Conservation (phyloP, 2,329 filamentous ascomycete species). For the Elsinoe ampelina region DNA sequence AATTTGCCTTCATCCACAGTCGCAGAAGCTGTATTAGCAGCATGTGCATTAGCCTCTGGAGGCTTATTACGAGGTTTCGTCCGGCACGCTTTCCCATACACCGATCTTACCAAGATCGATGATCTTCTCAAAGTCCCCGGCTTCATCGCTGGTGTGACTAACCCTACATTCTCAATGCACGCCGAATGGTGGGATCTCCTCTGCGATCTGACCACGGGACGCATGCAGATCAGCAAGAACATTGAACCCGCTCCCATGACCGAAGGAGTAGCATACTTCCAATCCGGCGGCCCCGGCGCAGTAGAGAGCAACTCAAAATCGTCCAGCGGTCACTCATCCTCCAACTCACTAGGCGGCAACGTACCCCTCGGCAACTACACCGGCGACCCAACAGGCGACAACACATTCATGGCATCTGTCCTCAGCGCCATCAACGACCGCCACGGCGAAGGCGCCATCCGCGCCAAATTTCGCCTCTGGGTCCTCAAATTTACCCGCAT, state of each 20-base stretch:
- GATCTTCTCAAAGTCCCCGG: constrained; percentile 91
- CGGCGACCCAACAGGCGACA: constrained; percentile 72
- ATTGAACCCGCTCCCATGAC: constrained; percentile 74
- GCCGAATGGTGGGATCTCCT: constrained; percentile 97
- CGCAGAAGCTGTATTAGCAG: constrained; percentile 94
- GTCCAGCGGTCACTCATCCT: constrained; percentile 23
- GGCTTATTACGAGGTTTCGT: constrained; percentile 91
- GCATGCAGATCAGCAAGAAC: constrained; percentile 86
- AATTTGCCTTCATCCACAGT: constrained; percentile 93
- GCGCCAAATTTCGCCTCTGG: constrained; percentile 90
- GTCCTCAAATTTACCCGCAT: constrained; percentile 90
- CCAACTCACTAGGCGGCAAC: constrained; percentile 24
- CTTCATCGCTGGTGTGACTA: constrained; percentile 96
- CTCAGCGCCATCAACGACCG: constrained; percentile 73
- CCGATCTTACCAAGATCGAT: constrained; percentile 94
- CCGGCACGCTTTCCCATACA: constrained; percentile 93
- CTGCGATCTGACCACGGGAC: constrained; percentile 82
- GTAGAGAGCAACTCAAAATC: constrained; percentile 4
- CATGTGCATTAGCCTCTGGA: constrained; percentile 85
- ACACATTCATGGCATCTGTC: constrained; percentile 79
- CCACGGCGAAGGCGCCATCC: constrained; percentile 80
- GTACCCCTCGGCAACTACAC: constrained; percentile 8
- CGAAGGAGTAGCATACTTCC: constrained; percentile 79
- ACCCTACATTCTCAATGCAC: constrained; percentile 89
- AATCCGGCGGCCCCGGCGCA: constrained; percentile 32